Evolutionary conservation across 805 yeast genomes (phyloP).

Genomic region (Candida manassasensis): DNA sequence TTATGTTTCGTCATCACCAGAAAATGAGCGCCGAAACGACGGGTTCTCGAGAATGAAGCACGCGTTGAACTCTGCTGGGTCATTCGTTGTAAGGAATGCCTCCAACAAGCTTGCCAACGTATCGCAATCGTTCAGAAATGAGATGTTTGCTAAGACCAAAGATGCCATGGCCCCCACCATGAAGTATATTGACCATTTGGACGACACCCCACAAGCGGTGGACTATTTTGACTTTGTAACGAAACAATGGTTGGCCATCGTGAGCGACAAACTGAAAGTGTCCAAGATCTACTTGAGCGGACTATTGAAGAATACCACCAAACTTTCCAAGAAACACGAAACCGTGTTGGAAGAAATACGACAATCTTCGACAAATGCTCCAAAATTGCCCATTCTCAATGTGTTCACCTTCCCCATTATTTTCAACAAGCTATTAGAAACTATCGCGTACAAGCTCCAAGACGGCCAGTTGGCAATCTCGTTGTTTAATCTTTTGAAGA

Average conservation of each 20-base stretch:
- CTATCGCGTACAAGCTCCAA: constrained; percentile 19
- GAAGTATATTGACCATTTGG: constrained; percentile 15
- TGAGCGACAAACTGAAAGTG: neutral
- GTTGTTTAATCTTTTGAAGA: constrained; percentile 31
- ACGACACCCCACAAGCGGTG: constrained; percentile 11
- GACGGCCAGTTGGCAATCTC: constrained; percentile 35
- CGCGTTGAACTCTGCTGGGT: constrained; percentile 8
- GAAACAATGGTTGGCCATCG: constrained; percentile 9
- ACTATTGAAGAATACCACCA: constrained; percentile 6
- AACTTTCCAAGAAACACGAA: constrained; percentile 15
- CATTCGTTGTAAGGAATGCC: constrained; percentile 2
- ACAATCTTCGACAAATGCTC: constrained; percentile 12
- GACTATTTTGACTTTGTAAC: constrained; percentile 15
- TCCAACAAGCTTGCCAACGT: constrained; percentile 6
- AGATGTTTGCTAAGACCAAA: constrained; percentile 13
- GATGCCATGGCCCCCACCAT: constrained; percentile 19
- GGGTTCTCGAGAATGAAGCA: constrained; percentile 6
- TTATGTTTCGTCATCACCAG: constrained; percentile 15
- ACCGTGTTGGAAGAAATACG: constrained; percentile 15
- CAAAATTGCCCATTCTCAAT: constrained; percentile 25
- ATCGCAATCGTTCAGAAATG: constrained; percentile 8
- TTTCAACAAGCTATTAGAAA: constrained; percentile 27
- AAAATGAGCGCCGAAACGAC: constrained; percentile 4
- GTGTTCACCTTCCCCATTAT: constrained; percentile 32
- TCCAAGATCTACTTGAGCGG: constrained; percentile 8